Evolutionary conservation across 2,329 filamentous ascomycete genomes (phyloP), one percentile per base, ranked within the genome.

Genomic region (Cytospora piceae): DNA sequence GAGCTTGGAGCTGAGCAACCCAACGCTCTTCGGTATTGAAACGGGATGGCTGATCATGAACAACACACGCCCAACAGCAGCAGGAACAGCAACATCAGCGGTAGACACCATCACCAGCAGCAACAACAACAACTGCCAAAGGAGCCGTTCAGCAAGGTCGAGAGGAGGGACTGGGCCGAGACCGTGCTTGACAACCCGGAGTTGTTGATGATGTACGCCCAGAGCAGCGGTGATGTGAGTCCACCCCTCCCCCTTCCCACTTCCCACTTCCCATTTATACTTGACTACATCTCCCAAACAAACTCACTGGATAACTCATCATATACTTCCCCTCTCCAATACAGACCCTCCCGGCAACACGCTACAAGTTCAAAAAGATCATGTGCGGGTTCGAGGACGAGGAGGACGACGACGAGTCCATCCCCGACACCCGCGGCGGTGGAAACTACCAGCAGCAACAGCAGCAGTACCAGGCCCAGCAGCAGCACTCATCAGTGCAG

Each of bases 141-240:
- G 20, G 81, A 85, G 67, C 71, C 79, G 29, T 83, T 80, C 67
- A 75, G 75, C 57, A 74, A 76, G 17, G 70, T 73, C 4, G 81
- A 85, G 68, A 76, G 77, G 4, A 80, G 81, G 17, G 78, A 81
- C 54, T 79, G 81, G 68, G 86, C 86, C 15, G 77, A 82, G 24
- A 77, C 81, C 14, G 80, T 88, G 49, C 79, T 89, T 2, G 83
- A 86, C 68, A 81, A 74, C 31, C 86, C 85, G 0, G 86, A 88
- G 71, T 75, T 85, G 64, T 75, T 89, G 57, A 84, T 87, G 79
- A 86, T 86, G 78, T 81, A 85, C 52, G 83, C 87, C 2, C 80
- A 83, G 69, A 81, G 81, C 68, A 78, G 79, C 34, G 79, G 80
- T 37, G 82, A 87, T 70, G 87, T 89, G 72, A 70, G 83, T 78